Percentiles rank a stretch among this genome's conserved stretches.
Evolutionary conservation across 768 basidiomycete genomes (phyloP).

Genomic region (Amanita subjunquillea): DNA sequence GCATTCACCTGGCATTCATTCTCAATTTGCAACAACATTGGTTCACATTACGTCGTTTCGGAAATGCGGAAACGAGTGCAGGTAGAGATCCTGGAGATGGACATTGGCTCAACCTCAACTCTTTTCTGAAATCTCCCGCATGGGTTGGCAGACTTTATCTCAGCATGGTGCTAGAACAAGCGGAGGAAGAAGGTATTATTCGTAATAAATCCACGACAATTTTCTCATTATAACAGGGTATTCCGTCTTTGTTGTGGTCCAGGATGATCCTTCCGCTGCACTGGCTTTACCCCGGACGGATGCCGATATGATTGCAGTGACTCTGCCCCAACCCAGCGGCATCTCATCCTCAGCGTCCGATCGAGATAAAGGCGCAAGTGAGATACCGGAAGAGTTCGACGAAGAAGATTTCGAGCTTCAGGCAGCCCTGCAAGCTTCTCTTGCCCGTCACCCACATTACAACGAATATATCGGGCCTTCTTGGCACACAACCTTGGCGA

Average conservation of each 20-base stretch:
- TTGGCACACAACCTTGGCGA: neutral
- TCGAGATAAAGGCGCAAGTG: neutral
- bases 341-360: conserved; percentile 8
- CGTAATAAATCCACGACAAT: neutral
- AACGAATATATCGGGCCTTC: conserved; percentile 2
- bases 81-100: conserved; percentile 38
- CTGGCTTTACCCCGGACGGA: conserved; percentile 53
- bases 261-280: conserved; percentile 42
- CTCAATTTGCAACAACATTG: conserved; percentile 83
- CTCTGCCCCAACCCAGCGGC: conserved; percentile 45
- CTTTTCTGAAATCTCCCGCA: conserved; percentile 57
- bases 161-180: conserved; percentile 78
- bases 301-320: conserved; percentile 62
- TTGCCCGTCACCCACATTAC: conserved; percentile 23
- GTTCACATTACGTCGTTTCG: conserved; percentile 82
- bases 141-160: conserved; percentile 82
- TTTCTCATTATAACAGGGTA: conserved; percentile 40
- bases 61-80: conserved; percentile 31
- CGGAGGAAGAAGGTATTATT: conserved; percentile 67
- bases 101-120: conserved; percentile 89
- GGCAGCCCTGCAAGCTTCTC: conserved; percentile 76
- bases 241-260: conserved; percentile 70
- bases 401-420: conserved; percentile 87
- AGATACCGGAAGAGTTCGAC: conserved; percentile 38
- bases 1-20: conserved; percentile 79